phyloP scores from a whole-genome alignment of 2,329 filamentous ascomycete species.

The Venturia pyrina region DNA sequence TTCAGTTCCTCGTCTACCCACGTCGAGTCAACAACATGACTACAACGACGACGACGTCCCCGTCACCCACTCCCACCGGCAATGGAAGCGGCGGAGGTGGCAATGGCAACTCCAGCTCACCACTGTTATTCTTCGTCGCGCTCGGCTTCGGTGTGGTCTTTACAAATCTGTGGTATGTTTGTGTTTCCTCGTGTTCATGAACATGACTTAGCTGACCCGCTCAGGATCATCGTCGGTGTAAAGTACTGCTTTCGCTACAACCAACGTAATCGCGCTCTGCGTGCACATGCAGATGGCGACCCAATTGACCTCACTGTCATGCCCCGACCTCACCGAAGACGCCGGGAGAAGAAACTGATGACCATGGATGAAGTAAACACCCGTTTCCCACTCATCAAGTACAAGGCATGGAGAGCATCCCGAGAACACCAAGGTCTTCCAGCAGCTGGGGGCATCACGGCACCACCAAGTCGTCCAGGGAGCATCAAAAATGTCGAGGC shows the following conservation, averaged over 20 bases:
- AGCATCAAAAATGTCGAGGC: constrained; percentile 60
- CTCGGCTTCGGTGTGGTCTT: constrained; percentile 97
- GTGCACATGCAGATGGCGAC: constrained; percentile 70
- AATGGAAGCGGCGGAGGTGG: constrained; percentile 26
- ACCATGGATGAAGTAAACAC: constrained; percentile 98
- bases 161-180: constrained; percentile 89
- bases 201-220: not conserved
- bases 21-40: constrained; percentile 3
- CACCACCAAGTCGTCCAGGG: constrained; percentile 59
- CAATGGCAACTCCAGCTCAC: constrained; percentile 54
- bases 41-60: constrained; percentile 12
- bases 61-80: constrained; percentile 13
- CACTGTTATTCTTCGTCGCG: constrained; percentile 84
- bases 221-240: constrained; percentile 96
- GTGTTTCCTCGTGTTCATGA: constrained; percentile 1
- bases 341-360: constrained; percentile 97
- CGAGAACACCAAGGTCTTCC: constrained; percentile 77
- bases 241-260: constrained; percentile 99
- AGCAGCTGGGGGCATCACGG: constrained; percentile 71
- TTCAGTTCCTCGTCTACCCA: constrained; percentile 10
- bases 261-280: constrained; percentile 74
- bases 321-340: constrained; percentile 72
- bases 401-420: constrained; percentile 85
- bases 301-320: constrained; percentile 81
- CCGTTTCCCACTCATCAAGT: constrained; percentile 90